A percentile compares a stretch with the other conserved stretches of the same genome.
These are phyloP conservation scores for Fraxinus velutina DNA, from an alignment of 305 asterid species.

Conservation along the genomic window DNA sequence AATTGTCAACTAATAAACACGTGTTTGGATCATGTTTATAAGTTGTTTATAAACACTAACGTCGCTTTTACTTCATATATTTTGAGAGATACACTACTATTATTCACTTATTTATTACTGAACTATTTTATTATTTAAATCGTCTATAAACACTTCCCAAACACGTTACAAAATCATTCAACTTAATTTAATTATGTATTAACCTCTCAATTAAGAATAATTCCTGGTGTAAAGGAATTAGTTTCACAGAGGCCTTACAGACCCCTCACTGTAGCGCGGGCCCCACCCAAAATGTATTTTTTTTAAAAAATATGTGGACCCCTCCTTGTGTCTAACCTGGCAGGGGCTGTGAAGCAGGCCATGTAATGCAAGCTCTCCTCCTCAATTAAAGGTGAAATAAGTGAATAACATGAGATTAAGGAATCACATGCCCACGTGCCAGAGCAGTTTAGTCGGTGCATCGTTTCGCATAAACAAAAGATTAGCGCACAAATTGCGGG, in stretches of 20 bases:
- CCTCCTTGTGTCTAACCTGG: too few species aligned
- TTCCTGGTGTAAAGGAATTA: too few species aligned
- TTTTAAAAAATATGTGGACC: too few species aligned
- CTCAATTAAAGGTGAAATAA: background rate
- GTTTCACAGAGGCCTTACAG: too few species aligned
- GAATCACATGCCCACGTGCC: constrained; percentile 86
- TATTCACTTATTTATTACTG: background rate
- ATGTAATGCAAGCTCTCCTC: too few species aligned
- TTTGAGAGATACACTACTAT: too few species aligned
- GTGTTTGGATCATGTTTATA: background rate
- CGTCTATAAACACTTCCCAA: background rate
- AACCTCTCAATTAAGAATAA: background rate
- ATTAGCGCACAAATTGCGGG: constrained; percentile 76
- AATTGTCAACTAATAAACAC: too few species aligned
- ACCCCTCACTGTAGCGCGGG: too few species aligned
- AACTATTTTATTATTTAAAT: too few species aligned
- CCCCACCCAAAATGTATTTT: too few species aligned
- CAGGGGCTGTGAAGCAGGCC: too few species aligned
- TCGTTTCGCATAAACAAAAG: constrained; percentile 49
- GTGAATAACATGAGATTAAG: constrained; percentile 36
- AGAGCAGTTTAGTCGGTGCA: constrained; percentile 71
- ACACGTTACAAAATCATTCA: background rate
- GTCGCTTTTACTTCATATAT: background rate
- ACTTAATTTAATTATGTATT: too few species aligned
- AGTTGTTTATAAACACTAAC: background rate